A percentile compares a stretch with the other conserved stretches of the same genome.
phyloP scores from a whole-genome alignment of 495 filamentous ascomycete species.

The Aspergillus incahuasiensis region DNA sequence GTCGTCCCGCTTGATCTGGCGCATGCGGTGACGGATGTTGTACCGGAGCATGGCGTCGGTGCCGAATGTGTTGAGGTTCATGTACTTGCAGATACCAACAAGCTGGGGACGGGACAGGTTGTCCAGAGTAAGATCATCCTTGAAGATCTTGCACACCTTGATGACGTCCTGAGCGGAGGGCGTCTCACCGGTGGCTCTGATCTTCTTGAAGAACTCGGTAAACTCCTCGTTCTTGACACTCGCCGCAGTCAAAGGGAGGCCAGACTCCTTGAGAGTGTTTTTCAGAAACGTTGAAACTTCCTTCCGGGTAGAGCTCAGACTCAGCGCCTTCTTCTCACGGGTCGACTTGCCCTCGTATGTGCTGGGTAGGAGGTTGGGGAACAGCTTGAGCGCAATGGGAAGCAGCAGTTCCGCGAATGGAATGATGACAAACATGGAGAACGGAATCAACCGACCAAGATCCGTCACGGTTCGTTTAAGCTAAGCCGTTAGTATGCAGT shows the following conservation, averaged over 20 bases:
- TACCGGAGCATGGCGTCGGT: conserved; percentile 98
- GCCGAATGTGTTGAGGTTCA: conserved; percentile 95
- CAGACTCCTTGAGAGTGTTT: conserved; percentile 86
- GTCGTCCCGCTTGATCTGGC: conserved; percentile 98
- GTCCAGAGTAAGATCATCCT: conserved; percentile 95
- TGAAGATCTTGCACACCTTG: conserved; percentile 99
- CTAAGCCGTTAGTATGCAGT: conserved; percentile 29
- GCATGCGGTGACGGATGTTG: conserved; percentile 94
- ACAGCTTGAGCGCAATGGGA: conserved; percentile 85
- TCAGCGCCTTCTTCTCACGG: conserved; percentile 81
- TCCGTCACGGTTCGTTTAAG: conserved; percentile 90
- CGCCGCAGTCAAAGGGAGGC: conserved; percentile 77
- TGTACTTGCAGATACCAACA: conserved; percentile 96
- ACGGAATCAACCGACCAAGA: conserved; percentile 86
- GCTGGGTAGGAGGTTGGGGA: conserved; percentile 94
- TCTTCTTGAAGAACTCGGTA: conserved; percentile 95
- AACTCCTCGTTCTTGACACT: conserved; percentile 94
- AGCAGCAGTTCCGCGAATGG: conserved; percentile 96
- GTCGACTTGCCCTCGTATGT: conserved; percentile 92
- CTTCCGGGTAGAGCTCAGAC: conserved; percentile 79
- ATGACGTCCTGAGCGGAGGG: conserved; percentile 90
- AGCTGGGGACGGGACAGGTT: conserved; percentile 94
- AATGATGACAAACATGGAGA: conserved; percentile 94
- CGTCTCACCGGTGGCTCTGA: conserved; percentile 82
- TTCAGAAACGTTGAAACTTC: conserved; percentile 91